Base-by-base conservation (phyloP, 176 grass and related monocot genomes). In the Zizania latifolia region DNA sequence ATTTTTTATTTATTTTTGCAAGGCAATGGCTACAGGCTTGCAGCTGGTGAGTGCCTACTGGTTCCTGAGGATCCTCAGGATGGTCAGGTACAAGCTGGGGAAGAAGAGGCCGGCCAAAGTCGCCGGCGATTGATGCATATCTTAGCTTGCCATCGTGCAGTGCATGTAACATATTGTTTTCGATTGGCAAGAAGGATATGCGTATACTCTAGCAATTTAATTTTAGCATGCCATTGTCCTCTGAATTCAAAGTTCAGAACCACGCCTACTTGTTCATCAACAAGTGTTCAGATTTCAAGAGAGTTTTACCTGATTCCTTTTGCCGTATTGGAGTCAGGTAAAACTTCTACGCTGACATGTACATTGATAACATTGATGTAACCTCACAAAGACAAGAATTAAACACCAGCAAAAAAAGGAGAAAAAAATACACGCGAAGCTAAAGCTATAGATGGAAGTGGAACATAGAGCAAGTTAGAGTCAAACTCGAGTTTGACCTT, bases 1-100 rank as follows among this genome's bases (percentile, higher is more conserved):
- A 26, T 74, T 10, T 50, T 29, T 66, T 11, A 2, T 24, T 43
- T 13, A 2, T 63, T 11, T 62, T 62, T 23, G 41, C 16, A 80
- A 87, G 93, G 82, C 82, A 56, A 96, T 90, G 93, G 89, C 89
- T 11, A 58, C 81, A 29, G 85, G 93, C 37, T 80, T 96, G 81
- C 89, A 92, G 71, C 68, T 96, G 58, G 89, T 96, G 21, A 96
- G 86, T 81, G 81, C 84, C 59, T 96, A 90, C 70, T 96, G 93
- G 93, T 96, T 96, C 84, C 53, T 88, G 70, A 89, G 88, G 72
- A 96, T 96, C 61, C 60, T 96, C 13, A 59, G 81, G 74, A 96
- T 92, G 93, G 77, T 96, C 34, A 80, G 51, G 76, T 64, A 90
- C 81, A 96, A 96, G 76, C 66, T 96, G 8, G 82, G 64, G 35